phyloP scores from a whole-genome alignment of 306 rosid species.

The Cicer chorassanicum region DNA sequence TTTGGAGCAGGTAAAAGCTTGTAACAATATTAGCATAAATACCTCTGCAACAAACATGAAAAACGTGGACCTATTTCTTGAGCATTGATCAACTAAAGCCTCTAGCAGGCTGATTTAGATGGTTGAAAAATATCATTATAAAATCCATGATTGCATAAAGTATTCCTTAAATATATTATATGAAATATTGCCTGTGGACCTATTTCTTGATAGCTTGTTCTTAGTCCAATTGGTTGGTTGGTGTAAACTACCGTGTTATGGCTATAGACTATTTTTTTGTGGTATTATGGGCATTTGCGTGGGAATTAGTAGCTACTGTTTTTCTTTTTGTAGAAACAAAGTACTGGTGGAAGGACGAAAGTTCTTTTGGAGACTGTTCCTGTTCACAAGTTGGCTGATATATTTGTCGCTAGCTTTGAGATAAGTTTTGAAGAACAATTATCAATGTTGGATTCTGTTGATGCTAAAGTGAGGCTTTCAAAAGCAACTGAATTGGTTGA shows the following conservation, averaged over 20 bases:
- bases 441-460: conserved; percentile 92
- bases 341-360: conserved; percentile 94
- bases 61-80: conserved; percentile 34
- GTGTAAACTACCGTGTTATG: conserved; percentile 29
- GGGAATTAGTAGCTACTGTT: conserved; percentile 41
- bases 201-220: conserved; percentile 20
- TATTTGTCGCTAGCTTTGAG: conserved; percentile 99
- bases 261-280: conserved; percentile 20
- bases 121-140: conserved; percentile 37
- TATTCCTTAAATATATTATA: conserved; percentile 39
- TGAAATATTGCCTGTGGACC: conserved; percentile 28
- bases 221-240: conserved; percentile 19
- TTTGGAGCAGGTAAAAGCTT: conserved; percentile 89
- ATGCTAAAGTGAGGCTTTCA: conserved; percentile 89
- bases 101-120: conserved; percentile 9
- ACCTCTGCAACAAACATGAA: conserved; percentile 32
- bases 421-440: conserved; percentile 97
- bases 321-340: conserved; percentile 77
- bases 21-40: conserved; percentile 15
- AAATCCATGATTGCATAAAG: conserved; percentile 35
- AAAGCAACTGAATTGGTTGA: conserved; percentile 97
- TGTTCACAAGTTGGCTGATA: conserved; percentile 95
- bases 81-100: conserved; percentile 25
- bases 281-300: conserved; percentile 26
- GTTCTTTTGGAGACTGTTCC: conserved; percentile 98